Base-by-base conservation (phyloP, 2,329 filamentous ascomycete genomes). In the Xylaria sp. region DNA sequence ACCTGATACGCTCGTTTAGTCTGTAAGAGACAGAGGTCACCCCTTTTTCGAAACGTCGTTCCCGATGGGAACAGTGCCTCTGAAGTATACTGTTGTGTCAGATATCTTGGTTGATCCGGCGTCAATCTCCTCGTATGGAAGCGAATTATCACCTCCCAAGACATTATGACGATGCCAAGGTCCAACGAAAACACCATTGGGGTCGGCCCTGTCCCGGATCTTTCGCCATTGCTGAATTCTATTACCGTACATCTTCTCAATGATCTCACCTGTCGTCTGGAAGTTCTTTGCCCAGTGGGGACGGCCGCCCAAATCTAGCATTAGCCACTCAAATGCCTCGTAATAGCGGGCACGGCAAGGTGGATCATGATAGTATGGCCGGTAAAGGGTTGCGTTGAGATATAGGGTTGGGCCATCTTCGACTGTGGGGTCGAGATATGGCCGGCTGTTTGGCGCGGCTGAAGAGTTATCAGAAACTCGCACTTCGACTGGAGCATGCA, bases 211-310 rank as follows among this genome's bases (percentile, higher is more conserved):
- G 68, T 91, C 85, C 63, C 94, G 86, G 7, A 97, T 85, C 34
- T 85, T 82, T 50, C 91, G 84, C 87, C 91, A 97, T 56, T 87
- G 82, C 20, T 85, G 81, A 68, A 97, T 83, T 57, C 90, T 83
- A n/a, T 85, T 80, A 50, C 91, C 91, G 78, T 96, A 97, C 79
- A 93, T 89, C 1, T 80, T 79, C 68, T 88, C 86, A 52, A 97
- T 85, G 37, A 92, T 89, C 0, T 83, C 76, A 12, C 87, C 85
- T 3, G 87, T 85, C 9, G 86, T 85, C 56, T 85, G 83, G 80
- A 97, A 97, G 79, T 97, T 97, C 86, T 97, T 97, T 8, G 94
- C 94, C 93, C 94, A 97, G 81, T 97, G 94, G 20, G 94, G 94
- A 55, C 88, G 88, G 9, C 91, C 94, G 62, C 91, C 92, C 74